phyloP scores from a whole-genome alignment of 306 rosid genomes.

The Trifolium pratense region DNA sequence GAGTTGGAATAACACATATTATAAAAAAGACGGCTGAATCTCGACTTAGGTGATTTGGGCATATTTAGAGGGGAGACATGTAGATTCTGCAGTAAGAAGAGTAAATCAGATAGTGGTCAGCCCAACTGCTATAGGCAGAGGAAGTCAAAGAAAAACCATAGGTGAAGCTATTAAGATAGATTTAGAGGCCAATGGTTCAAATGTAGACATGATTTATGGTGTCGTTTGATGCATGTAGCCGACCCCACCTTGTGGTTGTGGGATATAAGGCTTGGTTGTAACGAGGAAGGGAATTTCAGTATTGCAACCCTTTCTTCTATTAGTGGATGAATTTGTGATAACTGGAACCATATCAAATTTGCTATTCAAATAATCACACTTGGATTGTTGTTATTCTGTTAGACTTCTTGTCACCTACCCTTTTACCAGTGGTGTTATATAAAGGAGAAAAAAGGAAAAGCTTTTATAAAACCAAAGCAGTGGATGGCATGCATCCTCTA shows the following conservation, averaged over 20 bases:
- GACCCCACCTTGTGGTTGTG: not conserved
- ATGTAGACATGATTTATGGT: not conserved
- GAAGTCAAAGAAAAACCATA: not conserved
- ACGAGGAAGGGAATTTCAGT: constrained; percentile 12
- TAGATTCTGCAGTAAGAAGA: not conserved
- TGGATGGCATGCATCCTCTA: constrained; percentile 23
- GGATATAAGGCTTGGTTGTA: not conserved
- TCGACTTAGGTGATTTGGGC: not conserved
- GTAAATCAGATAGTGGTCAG: not conserved
- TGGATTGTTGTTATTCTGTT: constrained; percentile 30
- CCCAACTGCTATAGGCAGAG: not conserved
- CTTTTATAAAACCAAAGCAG: constrained; percentile 8
- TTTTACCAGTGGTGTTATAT: constrained; percentile 16
- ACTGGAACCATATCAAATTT: not conserved
- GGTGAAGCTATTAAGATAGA: not conserved
- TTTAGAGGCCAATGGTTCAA: not conserved
- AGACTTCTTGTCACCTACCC: constrained; percentile 33
- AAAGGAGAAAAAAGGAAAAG: constrained; percentile 2
- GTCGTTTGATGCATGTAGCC: not conserved
- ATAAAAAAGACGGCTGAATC: not conserved
- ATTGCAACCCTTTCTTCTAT: constrained; percentile 9
- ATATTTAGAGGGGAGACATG: not conserved
- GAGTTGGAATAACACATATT: not conserved
- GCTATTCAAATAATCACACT: constrained; percentile 27
- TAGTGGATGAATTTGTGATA: constrained; percentile 18